A percentile compares a stretch with the other conserved stretches of the same genome.
phyloP scores from a whole-genome alignment of 257 asterid species.

The Ballota nigra region DNA sequence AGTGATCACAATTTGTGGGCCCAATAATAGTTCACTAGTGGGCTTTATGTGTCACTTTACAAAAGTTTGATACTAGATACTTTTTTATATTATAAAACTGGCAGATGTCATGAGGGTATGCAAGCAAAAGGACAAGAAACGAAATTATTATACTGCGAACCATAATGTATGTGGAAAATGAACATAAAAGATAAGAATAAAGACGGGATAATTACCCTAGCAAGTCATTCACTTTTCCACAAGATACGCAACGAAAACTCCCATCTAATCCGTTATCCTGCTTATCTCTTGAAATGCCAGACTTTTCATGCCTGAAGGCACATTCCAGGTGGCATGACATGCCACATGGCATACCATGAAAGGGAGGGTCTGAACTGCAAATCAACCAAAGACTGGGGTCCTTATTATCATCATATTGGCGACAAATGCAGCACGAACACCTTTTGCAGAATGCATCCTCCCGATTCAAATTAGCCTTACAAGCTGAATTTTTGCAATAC shows the following conservation, averaged over 20 bases:
- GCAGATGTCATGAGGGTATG: neutral
- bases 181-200: neutral
- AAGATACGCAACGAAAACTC: slow-evolving; percentile 76
- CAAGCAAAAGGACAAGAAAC: neutral
- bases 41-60: neutral
- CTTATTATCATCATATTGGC: slow-evolving; percentile 80
- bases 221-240: slow-evolving; percentile 85
- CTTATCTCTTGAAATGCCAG: slow-evolving; percentile 58
- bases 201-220: slow-evolving; percentile 55
- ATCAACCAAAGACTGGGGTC: slow-evolving; percentile 91
- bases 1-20: neutral
- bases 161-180: neutral
- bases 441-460: slow-evolving; percentile 73
- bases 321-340: slow-evolving; percentile 98
- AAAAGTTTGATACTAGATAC: neutral
- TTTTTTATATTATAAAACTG: neutral
- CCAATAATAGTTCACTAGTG: neutral
- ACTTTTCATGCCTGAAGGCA: slow-evolving; percentile 62
- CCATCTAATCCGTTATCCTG: slow-evolving; percentile 69
- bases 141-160: neutral
- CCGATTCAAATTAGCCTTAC: slow-evolving; percentile 60
- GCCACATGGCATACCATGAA: slow-evolving; percentile 69
- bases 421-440: slow-evolving; percentile 96
- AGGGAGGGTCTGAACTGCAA: slow-evolving; percentile 90
- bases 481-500: slow-evolving; percentile 85